Evolutionary conservation across 2,329 filamentous ascomycete species (phyloP), one percentile per base, ranked within the genome.

Genomic region (Zymoseptoria passerinii): DNA sequence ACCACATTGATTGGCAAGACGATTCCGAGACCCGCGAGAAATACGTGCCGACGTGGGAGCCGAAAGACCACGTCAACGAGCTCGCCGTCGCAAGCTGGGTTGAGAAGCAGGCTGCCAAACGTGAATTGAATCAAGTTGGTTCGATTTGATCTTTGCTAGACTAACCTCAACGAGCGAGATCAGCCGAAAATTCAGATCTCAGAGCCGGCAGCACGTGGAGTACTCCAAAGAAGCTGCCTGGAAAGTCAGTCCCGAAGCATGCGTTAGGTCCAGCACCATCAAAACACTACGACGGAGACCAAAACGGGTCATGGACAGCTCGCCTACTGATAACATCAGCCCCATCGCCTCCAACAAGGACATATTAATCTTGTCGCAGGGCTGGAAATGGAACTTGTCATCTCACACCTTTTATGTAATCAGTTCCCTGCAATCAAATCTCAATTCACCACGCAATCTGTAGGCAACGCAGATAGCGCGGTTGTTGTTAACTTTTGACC

Each of bases 1-100:
- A 84, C 63, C 67, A 75, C 2, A 77, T 86, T 55, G 77, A 83
- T 66, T 86, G 83, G 83, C 77, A 75, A 52, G 77, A 80, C 59
- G 72, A 84, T 65, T 70, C 75, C 16, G 59, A 64, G 1, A 81
- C 80, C 40, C 80, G 79, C 18, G 67, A 77, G 60, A 60, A 62
- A 1, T 85, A 78, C 66, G 57, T 70, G 2, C 78, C 77, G 8
- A 79, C 72, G 52, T 86, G 83, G 83, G 82, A 77, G 54, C 73
- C 70, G 0, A 74, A 75, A 48, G 53, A 49, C 5, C 66, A 71
- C 66, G 70, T 70, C 2, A 77, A 71, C 55, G 58, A 67, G n/a
- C 52, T 59, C n/a, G 67, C 74, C 6, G 62, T 76, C 2, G 62
- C 62, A 7, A 68, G 74, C 18, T 75, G 73, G 73, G 54, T 75